Base-by-base conservation (phyloP, 805 yeast genomes). In the Nakazawaea siamensis region DNA sequence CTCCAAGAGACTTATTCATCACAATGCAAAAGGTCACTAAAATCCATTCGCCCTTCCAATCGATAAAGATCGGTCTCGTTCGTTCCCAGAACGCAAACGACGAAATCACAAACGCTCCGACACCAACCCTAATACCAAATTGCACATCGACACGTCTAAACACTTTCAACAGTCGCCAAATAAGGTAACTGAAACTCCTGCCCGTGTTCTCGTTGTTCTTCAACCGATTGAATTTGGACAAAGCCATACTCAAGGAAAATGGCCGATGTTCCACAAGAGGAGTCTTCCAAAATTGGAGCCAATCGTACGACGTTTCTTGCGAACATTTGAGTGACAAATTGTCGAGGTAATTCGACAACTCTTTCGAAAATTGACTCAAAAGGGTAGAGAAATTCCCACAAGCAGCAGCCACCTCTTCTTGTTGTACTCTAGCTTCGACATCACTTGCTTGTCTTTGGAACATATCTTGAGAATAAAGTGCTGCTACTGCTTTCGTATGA, bases 41-140 rank as follows among this genome's bases (percentile, higher is more conserved):
- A 0, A 86, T 77, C 95, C 95, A 84, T 51, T 84, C 95, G 12
- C 81, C 80, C 43, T 88, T 58, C 86, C 85, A 82, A 27, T 62
- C 66, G 31, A 59, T 66, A 46, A 83, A 85, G 1, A 51, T 42
- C 4, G 62, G 60, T 33, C 76, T 62, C 0, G 86, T 73, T 10
- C 51, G 49, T 2, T 78, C 76, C 18, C 72, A 48, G 46, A 75
- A 83, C 2, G 94, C 94, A 37, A 85, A 75, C 0, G 71, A 44
- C 0, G 87, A 76, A 19, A 84, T 57, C 4, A 70, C 58, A 35
- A 80, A 64, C 0, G 90, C 81, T 1, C 95, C 95, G 10, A 82
- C 48, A 0, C 87, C 92, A 11, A 83, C 94, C 29, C 90, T 60
- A 18, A 84, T 55, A 2, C 92, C 94, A 50, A 83, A 83, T 46